Percentiles rank a stretch among this genome's conserved stretches.
Evolutionary conservation across 495 filamentous ascomycete species (phyloP).

Genomic region (Hyphodiscus hymeniophilus): DNA sequence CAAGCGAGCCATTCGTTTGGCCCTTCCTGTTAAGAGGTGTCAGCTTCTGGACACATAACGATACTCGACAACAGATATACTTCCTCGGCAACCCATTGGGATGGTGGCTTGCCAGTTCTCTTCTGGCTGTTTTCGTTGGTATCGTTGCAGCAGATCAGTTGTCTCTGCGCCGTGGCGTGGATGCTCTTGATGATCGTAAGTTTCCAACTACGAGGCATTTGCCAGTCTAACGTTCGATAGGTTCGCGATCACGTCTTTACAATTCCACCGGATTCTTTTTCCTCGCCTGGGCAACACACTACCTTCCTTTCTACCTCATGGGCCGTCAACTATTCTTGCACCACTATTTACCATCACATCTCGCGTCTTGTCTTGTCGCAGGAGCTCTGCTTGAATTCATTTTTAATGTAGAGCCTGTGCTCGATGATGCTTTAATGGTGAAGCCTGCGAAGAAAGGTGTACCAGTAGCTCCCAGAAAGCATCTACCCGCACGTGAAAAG

Average conservation of each 20-base stretch:
- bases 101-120: slow-evolving; percentile 91
- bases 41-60: slow-evolving; percentile 98
- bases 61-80: slow-evolving; percentile 94
- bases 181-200: slow-evolving; percentile 91
- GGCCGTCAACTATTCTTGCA: slow-evolving; percentile 95
- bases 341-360: slow-evolving; percentile 90
- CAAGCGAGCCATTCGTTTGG: slow-evolving; percentile 93
- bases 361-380: slow-evolving; percentile 85
- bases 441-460: slow-evolving; percentile 44
- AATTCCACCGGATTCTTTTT: slow-evolving; percentile 99
- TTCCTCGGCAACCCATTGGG: slow-evolving; percentile 96
- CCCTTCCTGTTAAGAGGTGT: slow-evolving; percentile 94
- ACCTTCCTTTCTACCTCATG: slow-evolving; percentile 98
- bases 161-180: slow-evolving; percentile 81
- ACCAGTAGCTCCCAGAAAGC: slow-evolving; percentile 31
- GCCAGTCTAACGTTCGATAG: slow-evolving; percentile 30
- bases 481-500: slow-evolving; percentile 67
- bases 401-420: slow-evolving; percentile 77
- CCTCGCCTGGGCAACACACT: slow-evolving; percentile 95
- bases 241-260: slow-evolving; percentile 87
- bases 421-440: slow-evolving; percentile 34
- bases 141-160: slow-evolving; percentile 91
- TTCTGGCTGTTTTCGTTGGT: slow-evolving; percentile 88
- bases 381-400: slow-evolving; percentile 97
- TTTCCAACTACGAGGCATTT: slow-evolving; percentile 19